Evolutionary conservation across 140 eudicot genomes (phyloP), one percentile per base, ranked within the genome.

Genomic region (Erigeron philadelphicus): DNA sequence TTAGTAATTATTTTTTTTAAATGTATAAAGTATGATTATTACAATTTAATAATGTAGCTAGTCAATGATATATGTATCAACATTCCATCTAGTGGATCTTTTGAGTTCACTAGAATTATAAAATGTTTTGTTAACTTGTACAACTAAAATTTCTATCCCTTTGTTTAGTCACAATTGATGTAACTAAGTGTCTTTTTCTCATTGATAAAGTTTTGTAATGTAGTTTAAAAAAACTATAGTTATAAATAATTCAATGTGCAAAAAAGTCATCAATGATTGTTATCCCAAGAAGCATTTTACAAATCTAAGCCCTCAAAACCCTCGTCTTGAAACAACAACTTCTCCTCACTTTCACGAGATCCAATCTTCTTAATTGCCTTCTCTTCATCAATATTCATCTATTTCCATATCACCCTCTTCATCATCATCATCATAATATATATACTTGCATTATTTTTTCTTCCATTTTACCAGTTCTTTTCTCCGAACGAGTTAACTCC

Each of bases 231-330:
- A 9, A 52, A 45, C 11, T 45, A 35, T 64, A 25, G 43, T 50
- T 52, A 62, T 13, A 59, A 41, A 71, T 65, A 46, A 78, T 72
- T 71, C 64, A 31, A 31, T 56, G 44, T 66, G 78, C 78, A 72
- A 66, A 66, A 76, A 78, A 66, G 78, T 78, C 73, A 78, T 78
- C 74, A 78, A 72, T 78, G 70, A 72, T 78, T 78, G 78, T 78
- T 58, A 78, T 78, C 78, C 82, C 82, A 78, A 78, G 82, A 78
- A 78, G 74, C 74, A 66, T 78, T 21, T 21, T 78, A 78, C 82
- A 71, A 78, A 72, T 78, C 78, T 58, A 72, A 78, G 48, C 77
- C 81, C 78, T 78, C 78, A 78, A 78, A 78, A 78, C 74, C 78
- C 82, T 78, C 82, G 63, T 63, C 82, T 78, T 72, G 78, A 78